Conservation (phyloP, 306 rosid species). For the Calophaca sinica region DNA sequence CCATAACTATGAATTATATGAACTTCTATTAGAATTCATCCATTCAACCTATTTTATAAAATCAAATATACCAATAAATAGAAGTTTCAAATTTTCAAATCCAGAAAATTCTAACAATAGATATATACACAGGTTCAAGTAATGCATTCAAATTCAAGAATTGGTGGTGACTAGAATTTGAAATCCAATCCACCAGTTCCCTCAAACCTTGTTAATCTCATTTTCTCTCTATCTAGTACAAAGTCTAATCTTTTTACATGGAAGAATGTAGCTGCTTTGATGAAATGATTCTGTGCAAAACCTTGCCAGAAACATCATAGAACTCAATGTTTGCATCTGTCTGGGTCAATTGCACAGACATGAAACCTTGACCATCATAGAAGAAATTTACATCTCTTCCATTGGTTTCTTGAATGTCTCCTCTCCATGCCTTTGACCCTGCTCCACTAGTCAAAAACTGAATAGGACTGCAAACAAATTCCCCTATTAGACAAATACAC, state of each 20-base stretch:
- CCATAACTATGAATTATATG: no score
- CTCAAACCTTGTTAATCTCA: neutral
- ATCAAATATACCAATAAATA: no score
- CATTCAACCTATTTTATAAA: no score
- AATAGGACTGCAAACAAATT: slow-evolving; percentile 56
- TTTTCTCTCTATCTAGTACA: neutral
- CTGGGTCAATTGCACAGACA: slow-evolving; percentile 57
- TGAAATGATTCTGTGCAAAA: slow-evolving; percentile 47
- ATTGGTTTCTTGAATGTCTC: slow-evolving; percentile 43
- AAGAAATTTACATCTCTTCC: slow-evolving; percentile 53
- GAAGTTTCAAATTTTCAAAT: no score
- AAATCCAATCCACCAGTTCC: slow-evolving; percentile 3
- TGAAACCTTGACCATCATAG: slow-evolving; percentile 73
- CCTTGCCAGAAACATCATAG: slow-evolving; percentile 58
- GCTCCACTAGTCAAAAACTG: slow-evolving; percentile 64
- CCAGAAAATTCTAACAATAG: neutral
- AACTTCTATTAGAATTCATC: no score
- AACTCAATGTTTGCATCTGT: slow-evolving; percentile 54
- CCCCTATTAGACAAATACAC: slow-evolving; percentile 38
- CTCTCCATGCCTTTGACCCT: slow-evolving; percentile 73
- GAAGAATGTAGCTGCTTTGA: slow-evolving; percentile 51
- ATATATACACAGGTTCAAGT: neutral
- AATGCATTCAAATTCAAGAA: neutral
- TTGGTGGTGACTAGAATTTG: slow-evolving; percentile 21
- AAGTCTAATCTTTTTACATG: slow-evolving; percentile 39